Evolutionary conservation across 2,329 filamentous ascomycete genomes (phyloP).

Genomic region (Zelopaecilomyces penicillatus): DNA sequence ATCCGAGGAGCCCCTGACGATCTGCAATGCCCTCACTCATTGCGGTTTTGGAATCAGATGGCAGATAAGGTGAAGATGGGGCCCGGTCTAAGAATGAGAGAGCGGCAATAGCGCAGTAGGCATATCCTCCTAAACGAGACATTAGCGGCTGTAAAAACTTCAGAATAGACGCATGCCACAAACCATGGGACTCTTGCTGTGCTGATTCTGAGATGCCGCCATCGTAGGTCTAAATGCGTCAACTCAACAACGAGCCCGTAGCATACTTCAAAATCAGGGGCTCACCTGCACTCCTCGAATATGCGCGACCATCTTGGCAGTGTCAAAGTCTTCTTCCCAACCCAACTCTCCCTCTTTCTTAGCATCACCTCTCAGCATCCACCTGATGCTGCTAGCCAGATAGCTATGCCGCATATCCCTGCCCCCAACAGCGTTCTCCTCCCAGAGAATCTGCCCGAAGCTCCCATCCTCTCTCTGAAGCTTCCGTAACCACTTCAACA

Average conservation of each 20-base stretch:
- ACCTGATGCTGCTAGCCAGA: conserved; percentile 71
- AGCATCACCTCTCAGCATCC: conserved; percentile 64
- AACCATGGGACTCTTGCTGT: conserved; percentile 76
- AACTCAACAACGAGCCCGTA: neutral
- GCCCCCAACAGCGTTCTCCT: conserved; percentile 59
- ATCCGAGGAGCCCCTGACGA: conserved; percentile 32
- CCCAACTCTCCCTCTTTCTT: conserved; percentile 37
- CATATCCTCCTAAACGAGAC: conserved; percentile 63
- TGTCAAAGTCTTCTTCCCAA: conserved; percentile 63
- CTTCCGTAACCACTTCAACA: conserved; percentile 63
- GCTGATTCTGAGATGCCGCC: conserved; percentile 74
- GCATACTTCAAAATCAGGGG: neutral
- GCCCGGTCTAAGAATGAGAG: conserved; percentile 66
- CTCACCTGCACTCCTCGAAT: conserved; percentile 54
- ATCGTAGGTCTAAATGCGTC: conserved; percentile 59
- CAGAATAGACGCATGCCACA: conserved; percentile 12
- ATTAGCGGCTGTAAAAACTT: neutral
- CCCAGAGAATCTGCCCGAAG: conserved; percentile 73
- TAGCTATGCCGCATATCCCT: conserved; percentile 84
- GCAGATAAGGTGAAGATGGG: conserved; percentile 20
- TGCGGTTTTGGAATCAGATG: neutral
- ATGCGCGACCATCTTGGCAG: conserved; percentile 60
- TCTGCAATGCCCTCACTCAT: conserved; percentile 23
- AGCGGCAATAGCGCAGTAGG: conserved; percentile 77
- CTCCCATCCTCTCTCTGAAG: conserved; percentile 81